These are phyloP conservation scores for Lophiotrema nucula DNA, from an alignment of 495 filamentous ascomycete genomes.

Conservation along the genomic window DNA sequence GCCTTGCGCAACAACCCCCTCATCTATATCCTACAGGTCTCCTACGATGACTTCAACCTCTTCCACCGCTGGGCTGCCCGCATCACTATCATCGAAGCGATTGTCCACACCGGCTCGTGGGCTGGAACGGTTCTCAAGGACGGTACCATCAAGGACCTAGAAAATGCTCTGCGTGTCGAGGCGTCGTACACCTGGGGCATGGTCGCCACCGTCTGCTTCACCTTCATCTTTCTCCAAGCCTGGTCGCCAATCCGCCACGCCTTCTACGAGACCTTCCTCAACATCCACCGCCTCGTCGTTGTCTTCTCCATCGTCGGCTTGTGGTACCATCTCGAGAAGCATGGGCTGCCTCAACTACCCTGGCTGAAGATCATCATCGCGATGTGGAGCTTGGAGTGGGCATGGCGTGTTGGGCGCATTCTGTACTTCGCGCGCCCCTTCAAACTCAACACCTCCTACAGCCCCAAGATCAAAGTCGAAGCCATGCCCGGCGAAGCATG, in stretches of 20 bases:
- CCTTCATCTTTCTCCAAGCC: constrained; percentile 51
- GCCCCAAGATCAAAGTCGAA: constrained; percentile 52
- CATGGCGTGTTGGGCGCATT: constrained; percentile 35
- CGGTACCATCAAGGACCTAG: constrained; percentile 25
- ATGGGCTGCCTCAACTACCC: constrained; percentile 43
- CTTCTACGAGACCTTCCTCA: constrained; percentile 60
- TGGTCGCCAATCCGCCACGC: constrained; percentile 55
- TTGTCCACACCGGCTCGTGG: constrained; percentile 76
- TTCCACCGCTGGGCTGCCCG: constrained; percentile 94
- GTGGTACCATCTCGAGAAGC: constrained; percentile 54
- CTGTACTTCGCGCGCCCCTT: constrained; percentile 35
- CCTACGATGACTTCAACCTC: constrained; percentile 96
- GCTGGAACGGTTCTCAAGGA: constrained; percentile 47
- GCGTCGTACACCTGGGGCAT: constrained; percentile 41
- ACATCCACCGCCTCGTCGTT: constrained; percentile 53
- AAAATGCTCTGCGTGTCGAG: constrained; percentile 15
- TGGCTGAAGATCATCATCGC: constrained; percentile 39
- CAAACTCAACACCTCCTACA: constrained; percentile 18
- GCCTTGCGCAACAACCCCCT: constrained; percentile 91
- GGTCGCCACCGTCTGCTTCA: constrained; percentile 46
- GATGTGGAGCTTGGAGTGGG: constrained; percentile 38
- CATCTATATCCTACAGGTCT: constrained; percentile 77
- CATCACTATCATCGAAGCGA: constrained; percentile 72
- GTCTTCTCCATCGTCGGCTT: constrained; percentile 51
- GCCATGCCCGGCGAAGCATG: constrained; percentile 51